Base-by-base conservation (phyloP, 176 grass and related monocot species). In the Phyllostachys edulis region DNA sequence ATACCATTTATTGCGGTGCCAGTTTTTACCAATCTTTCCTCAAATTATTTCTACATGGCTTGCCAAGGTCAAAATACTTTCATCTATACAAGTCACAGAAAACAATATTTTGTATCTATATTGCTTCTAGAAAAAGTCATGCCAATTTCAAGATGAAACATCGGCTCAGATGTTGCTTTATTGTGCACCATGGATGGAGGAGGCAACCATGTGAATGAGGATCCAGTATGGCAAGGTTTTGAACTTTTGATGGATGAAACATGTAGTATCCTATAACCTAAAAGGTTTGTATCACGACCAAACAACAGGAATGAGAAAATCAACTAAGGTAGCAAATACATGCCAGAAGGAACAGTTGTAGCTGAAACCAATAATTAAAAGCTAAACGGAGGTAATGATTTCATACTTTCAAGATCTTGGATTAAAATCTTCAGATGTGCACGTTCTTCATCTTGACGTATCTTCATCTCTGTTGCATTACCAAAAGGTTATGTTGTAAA, bases 371-470 rank as follows among this genome's bases (percentile, higher is more conserved):
- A 61, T 9, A 73, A 21, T 9, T 27, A 44, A 69, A 79, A 72
- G 75, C 18, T 73, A 64, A 72, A 80, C 1, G 47, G 32, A 41
- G 64, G 55, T 45, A 42, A 17, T 12, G 10, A 70, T 76, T 42
- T 44, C 85, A 87, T 91, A 92, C 96, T 93, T 90, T 93, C 87
- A 83, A 95, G 87, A 85, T 91, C 89, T 88, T 72, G 89, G 79
- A 98, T 66, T 60, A 98, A 72, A 80, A 89, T 93, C 91, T 89
- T 98, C 67, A 98, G 80, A 44, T 98, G 96, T 38, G 80, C 87
- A 24, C 49, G 85, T 67, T 98, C 96, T 93, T 98, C 96, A 27
- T 93, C 85, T 83, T 92, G 84, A n/a, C 75, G 78, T 75, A 79
- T 45, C 80, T 86, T 98, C 49, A 87, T 89, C 85, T 98, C 96